These are phyloP conservation scores for Cryptosporidium viatorum DNA, from an alignment of 169 alveolate species.

Conservation along the genomic window DNA sequence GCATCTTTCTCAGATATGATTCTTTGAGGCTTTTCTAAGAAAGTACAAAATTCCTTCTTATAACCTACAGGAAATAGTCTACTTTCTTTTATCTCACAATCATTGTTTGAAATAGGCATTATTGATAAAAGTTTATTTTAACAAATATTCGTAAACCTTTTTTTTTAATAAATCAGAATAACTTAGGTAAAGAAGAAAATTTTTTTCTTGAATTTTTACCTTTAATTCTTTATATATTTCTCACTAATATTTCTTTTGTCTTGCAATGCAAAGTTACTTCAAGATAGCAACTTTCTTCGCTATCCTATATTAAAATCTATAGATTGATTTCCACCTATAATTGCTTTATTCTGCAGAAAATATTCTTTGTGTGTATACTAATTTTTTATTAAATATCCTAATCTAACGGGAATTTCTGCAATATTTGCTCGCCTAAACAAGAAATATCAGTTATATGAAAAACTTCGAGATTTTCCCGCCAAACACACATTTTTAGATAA, in stretches of 20 bases:
- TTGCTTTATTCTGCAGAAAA: neutral
- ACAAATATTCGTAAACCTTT: neutral
- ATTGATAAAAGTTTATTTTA: neutral
- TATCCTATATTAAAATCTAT: neutral
- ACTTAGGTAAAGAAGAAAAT: too few species aligned
- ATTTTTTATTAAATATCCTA: neutral
- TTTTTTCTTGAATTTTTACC: neutral
- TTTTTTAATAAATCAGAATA: too few species aligned
- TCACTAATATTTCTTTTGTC: neutral
- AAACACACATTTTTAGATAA: neutral
- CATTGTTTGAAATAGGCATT: neutral
- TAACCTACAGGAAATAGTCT: slow-evolving; percentile 39
- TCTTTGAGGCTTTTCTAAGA: slow-evolving; percentile 49
- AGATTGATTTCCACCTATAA: neutral
- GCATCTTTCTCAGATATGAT: neutral
- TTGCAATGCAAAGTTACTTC: neutral
- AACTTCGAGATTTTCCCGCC: neutral
- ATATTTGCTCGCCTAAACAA: slow-evolving; percentile 2
- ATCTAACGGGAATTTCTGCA: neutral
- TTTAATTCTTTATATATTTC: too few species aligned
- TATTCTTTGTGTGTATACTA: neutral
- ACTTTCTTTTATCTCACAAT: slow-evolving; percentile 1
- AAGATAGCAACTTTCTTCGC: neutral
- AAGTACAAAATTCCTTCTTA: slow-evolving; percentile 66
- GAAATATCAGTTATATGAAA: neutral